Evolutionary conservation across 495 filamentous ascomycete genomes (phyloP).

Genomic region (Tuber calosporum): DNA sequence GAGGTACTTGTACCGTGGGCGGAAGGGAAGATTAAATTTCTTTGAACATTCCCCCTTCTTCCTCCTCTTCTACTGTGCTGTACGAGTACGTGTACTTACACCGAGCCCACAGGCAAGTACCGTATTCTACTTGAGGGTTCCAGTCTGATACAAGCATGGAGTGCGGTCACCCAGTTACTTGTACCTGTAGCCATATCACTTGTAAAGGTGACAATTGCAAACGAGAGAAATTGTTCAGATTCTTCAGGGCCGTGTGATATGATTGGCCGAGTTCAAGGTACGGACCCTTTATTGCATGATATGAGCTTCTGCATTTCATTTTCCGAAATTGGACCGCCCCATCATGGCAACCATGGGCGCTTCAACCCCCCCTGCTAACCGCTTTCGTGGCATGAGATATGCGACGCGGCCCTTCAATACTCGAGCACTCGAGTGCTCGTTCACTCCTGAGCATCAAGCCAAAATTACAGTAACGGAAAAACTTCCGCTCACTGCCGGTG

Average conservation of each 20-base stretch:
- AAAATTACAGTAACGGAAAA: not conserved
- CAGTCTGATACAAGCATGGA: not conserved
- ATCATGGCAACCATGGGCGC: not conserved
- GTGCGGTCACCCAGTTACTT: not conserved
- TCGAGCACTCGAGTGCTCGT: no score
- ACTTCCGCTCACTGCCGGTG: not conserved
- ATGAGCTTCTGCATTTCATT: not conserved
- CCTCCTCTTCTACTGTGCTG: not conserved
- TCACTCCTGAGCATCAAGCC: not conserved
- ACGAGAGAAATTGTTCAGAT: not conserved
- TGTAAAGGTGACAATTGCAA: not conserved
- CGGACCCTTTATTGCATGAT: not conserved
- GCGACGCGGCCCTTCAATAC: slow-evolving; percentile 3
- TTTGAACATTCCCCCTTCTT: not conserved
- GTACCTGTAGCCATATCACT: not conserved
- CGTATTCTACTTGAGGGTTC: not conserved
- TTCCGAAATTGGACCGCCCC: not conserved
- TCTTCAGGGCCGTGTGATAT: not conserved
- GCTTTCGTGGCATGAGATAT: not conserved
- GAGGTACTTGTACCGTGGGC: not conserved
- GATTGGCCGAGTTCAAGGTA: not conserved
- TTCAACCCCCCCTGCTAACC: not conserved
- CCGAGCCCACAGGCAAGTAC: not conserved
- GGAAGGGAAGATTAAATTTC: not conserved
- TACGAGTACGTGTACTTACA: not conserved